phyloP scores from a whole-genome alignment of 2,329 filamentous ascomycete genomes.

The Sordariomycetes sp. region DNA sequence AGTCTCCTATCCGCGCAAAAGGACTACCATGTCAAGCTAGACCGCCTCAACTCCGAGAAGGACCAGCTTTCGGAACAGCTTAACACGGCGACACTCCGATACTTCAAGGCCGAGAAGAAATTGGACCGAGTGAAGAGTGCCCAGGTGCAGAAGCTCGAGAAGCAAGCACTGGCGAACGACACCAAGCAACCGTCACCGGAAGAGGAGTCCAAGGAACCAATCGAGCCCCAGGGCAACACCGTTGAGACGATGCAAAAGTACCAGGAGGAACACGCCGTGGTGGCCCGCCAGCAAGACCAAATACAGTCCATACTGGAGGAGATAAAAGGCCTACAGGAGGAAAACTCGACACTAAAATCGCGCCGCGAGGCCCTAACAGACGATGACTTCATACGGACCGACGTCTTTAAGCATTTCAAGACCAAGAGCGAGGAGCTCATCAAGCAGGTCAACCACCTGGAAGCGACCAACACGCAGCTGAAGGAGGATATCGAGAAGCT shows the following conservation, averaged over 20 bases:
- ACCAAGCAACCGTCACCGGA: conserved; percentile 33
- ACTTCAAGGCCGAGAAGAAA: conserved; percentile 92
- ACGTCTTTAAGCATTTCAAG: conserved; percentile 88
- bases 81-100: conserved; percentile 79
- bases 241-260: conserved; percentile 66
- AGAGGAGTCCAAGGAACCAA: conserved; percentile 36
- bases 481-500: conserved; percentile 77
- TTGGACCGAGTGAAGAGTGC: conserved; percentile 80
- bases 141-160: conserved; percentile 85
- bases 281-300: conserved; percentile 80
- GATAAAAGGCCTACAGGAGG: conserved; percentile 62
- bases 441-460: conserved; percentile 81
- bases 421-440: conserved; percentile 87
- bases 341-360: conserved; percentile 63
- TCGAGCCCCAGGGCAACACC: conserved; percentile 43
- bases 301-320: conserved; percentile 69
- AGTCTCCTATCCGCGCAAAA: conserved; percentile 74
- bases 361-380: conserved; percentile 67
- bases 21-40: conserved; percentile 63
- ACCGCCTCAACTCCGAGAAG: conserved; percentile 67
- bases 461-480: conserved; percentile 77
- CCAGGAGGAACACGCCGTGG: conserved; percentile 65
- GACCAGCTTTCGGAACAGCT: conserved; percentile 77
- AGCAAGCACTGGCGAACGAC: conserved; percentile 68
- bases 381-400: conserved; percentile 87